These are phyloP conservation scores for Pyrrhoderma lamaoense DNA, from an alignment of 1,284 basidiomycete genomes.

Conservation along the genomic window DNA sequence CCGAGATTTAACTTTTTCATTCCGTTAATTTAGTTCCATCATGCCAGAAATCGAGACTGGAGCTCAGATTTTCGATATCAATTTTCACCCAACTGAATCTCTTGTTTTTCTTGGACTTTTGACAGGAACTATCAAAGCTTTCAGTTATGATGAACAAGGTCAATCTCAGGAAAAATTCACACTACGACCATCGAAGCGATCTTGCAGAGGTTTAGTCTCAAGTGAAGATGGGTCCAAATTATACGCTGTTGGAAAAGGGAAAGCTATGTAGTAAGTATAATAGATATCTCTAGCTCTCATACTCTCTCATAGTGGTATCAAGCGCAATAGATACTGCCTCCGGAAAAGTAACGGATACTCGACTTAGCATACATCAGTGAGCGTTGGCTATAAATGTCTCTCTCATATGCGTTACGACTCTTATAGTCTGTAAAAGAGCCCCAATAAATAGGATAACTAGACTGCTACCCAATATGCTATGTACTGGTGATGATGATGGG, in stretches of 20 bases:
- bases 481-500: constrained; percentile 91
- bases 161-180: constrained; percentile 45
- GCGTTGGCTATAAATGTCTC: constrained; percentile 27
- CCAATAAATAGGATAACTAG: constrained; percentile 79
- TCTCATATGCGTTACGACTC: constrained; percentile 23
- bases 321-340: constrained; percentile 67
- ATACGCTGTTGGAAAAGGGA: constrained; percentile 82
- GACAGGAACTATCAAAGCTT: constrained; percentile 77
- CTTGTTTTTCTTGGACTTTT: constrained; percentile 75
- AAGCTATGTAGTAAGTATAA: constrained; percentile 64
- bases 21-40: not conserved
- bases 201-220: constrained; percentile 66
- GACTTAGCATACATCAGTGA: constrained; percentile 73
- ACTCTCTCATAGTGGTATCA: constrained; percentile 6
- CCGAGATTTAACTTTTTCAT: too few species aligned
- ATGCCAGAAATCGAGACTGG: constrained; percentile 72
- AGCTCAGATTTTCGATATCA: constrained; percentile 83
- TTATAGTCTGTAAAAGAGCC: constrained; percentile 47
- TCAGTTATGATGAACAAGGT: constrained; percentile 65
- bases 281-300: not conserved
- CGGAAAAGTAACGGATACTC: constrained; percentile 56
- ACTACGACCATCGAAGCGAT: constrained; percentile 61
- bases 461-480: constrained; percentile 62
- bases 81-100: constrained; percentile 70
- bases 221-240: constrained; percentile 58